Evolutionary conservation across 139 green algal genomes (phyloP), one percentile per base, ranked within the genome.

Genomic region (Picochlorum sp.): DNA sequence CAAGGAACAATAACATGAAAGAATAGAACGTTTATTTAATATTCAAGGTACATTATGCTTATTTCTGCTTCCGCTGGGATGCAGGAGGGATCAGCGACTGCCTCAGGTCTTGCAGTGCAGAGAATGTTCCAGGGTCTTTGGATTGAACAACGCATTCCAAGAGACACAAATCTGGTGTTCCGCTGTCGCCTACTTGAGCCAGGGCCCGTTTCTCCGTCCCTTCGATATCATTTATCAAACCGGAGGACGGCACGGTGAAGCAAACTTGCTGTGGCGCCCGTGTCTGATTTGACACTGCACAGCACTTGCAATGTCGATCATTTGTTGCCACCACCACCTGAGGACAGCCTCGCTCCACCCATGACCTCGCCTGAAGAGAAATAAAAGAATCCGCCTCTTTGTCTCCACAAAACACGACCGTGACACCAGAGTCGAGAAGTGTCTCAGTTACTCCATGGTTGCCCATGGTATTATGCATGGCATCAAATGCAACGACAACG

Each of bases 361-460:
- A 66, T 1, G 26, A 41, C 2, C 20, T 32, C 21, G n/a, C 44
- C 34, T 60, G 6, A 45, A 45, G 51, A 47, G 49, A 6, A 6
- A 75, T 50, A 18, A 41, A 57, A 9, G 26, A 52, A 26, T 71
- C 69, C 5, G 69, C 69, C 38, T 70, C 63, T 32, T 45, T n/a
- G 23, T 61, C 18, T n/a, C 54, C 54, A 5, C 21, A 32, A 45
- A 34, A 70, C 14, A 21, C 44, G 2, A 66, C 61, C 15, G 61
- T 66, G 14, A 66, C 61, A 18, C 61, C 61, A 56, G 34, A 49
- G 32, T 20, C 15, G 4, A 66, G 9, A 7, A 66, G 1, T 57
- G 21, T n/a, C 55, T 44, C n/a, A 21, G 21, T 11, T 2, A 13
- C 15, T 13, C 16, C 55, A n/a, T 16, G 21, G 30, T 24, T 15